These are phyloP conservation scores for Marsdenia floribunda DNA, from an alignment of 257 asterid species.

Conservation along the genomic window DNA sequence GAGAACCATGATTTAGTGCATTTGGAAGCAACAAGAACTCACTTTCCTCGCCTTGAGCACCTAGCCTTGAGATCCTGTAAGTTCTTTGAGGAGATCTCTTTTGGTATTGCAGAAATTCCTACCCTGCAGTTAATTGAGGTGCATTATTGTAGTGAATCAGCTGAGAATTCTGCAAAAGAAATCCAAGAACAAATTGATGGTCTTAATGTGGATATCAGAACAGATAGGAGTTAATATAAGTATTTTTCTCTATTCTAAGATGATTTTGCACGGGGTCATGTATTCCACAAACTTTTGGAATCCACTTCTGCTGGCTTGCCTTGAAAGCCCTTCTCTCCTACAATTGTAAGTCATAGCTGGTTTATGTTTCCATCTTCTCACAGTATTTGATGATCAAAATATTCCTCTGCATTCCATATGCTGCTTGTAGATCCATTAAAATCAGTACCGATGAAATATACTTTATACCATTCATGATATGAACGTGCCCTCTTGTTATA, in stretches of 20 bases:
- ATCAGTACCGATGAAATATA: too few relatives aligned
- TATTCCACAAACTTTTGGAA: too few relatives aligned
- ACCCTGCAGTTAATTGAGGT: not conserved
- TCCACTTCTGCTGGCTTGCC: too few relatives aligned
- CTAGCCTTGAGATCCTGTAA: not conserved
- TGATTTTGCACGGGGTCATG: not conserved
- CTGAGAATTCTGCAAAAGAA: not conserved
- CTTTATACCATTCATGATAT: too few relatives aligned
- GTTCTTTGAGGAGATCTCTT: not conserved
- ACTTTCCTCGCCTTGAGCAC: not conserved
- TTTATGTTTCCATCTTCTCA: too few relatives aligned
- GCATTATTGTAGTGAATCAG: not conserved
- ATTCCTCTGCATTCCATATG: too few relatives aligned
- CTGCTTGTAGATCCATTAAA: too few relatives aligned
- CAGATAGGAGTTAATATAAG: not conserved
- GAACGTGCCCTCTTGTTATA: too few relatives aligned
- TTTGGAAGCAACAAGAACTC: not conserved
- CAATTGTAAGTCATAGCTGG: too few relatives aligned
- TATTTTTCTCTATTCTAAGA: not conserved
- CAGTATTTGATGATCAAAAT: too few relatives aligned
- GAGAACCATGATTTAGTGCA: slow-evolving; percentile 3
- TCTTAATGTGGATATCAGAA: not conserved
- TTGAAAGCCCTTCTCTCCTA: too few relatives aligned
- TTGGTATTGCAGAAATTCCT: not conserved
- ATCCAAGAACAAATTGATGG: not conserved